Evolutionary conservation across 257 asterid species (phyloP).

Genomic region (Scutellaria galericulata): DNA sequence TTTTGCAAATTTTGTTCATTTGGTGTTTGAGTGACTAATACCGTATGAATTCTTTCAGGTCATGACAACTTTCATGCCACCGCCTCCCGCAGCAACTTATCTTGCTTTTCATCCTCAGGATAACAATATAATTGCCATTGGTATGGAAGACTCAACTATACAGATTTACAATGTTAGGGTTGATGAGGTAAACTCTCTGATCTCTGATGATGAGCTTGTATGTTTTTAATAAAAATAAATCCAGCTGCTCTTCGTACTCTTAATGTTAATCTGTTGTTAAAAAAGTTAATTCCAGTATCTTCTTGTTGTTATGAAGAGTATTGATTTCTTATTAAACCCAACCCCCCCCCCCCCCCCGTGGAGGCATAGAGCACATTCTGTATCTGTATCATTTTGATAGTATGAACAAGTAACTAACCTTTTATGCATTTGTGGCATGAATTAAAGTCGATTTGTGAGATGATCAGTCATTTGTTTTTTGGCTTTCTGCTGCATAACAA

Average conservation of each 20-base stretch:
- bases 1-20: neutral
- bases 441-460: neutral
- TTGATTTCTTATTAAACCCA: conserved; percentile 5
- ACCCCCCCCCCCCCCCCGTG: too few species aligned
- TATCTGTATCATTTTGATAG: neutral
- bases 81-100: conserved; percentile 97
- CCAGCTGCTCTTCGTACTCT: conserved; percentile 25
- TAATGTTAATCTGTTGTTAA: neutral
- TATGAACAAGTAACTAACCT: neutral
- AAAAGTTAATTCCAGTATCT: neutral
- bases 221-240: conserved; percentile 7
- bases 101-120: conserved; percentile 96
- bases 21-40: conserved; percentile 24
- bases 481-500: neutral
- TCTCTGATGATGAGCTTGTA: conserved; percentile 11
- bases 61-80: conserved; percentile 99
- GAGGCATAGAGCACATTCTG: neutral
- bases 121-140: conserved; percentile 87
- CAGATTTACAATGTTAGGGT: conserved; percentile 91
- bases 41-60: conserved; percentile 56
- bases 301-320: conserved; percentile 11
- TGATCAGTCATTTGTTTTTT: neutral
- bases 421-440: neutral
- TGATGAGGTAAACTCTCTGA: conserved; percentile 69
- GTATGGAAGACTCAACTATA: conserved; percentile 91